Evolutionary conservation across 2,329 filamentous ascomycete genomes (phyloP).

Genomic region (Blumeriella jaapii): DNA sequence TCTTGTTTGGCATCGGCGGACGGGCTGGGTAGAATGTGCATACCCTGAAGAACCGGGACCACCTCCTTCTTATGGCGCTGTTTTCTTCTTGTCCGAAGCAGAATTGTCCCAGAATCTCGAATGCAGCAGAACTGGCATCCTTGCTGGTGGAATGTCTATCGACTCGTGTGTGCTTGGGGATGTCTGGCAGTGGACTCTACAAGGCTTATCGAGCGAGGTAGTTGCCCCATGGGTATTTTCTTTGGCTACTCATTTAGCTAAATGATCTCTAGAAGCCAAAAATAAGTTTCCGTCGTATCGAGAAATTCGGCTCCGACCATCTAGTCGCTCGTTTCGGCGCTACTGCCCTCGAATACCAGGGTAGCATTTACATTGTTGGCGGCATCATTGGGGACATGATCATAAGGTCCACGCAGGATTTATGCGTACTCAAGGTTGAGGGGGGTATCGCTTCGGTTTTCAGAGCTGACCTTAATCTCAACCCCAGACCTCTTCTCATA

Average conservation of each 20-base stretch:
- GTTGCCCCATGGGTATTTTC: not conserved
- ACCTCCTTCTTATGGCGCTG: constrained; percentile 16
- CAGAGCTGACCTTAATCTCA: constrained; percentile 4
- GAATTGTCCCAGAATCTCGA: constrained; percentile 17
- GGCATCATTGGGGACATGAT: constrained; percentile 34
- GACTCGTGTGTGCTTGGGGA: constrained; percentile 52
- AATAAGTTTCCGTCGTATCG: not conserved
- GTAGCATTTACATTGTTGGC: constrained; percentile 31
- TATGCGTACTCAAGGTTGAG: constrained; percentile 26
- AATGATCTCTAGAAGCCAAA: not conserved
- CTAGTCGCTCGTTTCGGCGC: constrained; percentile 33
- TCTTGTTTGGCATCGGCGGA: constrained; percentile 22
- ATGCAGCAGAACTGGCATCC: constrained; percentile 42
- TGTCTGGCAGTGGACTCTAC: constrained; percentile 53
- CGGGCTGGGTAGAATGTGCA: constrained; percentile 23
- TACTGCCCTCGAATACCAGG: constrained; percentile 25
- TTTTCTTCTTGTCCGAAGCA: constrained; percentile 11
- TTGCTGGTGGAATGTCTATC: constrained; percentile 59
- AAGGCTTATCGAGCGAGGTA: constrained; percentile 18
- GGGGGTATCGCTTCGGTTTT: not conserved
- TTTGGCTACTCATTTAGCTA: too few species aligned
- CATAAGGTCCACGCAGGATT: constrained; percentile 38
- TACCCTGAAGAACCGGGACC: constrained; percentile 7
- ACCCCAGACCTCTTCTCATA: constrained; percentile 54
- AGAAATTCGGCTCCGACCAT: not conserved